Evolutionary conservation across 176 grass and related monocot species (phyloP).

Genomic region (Rhynchospora breviuscula): DNA sequence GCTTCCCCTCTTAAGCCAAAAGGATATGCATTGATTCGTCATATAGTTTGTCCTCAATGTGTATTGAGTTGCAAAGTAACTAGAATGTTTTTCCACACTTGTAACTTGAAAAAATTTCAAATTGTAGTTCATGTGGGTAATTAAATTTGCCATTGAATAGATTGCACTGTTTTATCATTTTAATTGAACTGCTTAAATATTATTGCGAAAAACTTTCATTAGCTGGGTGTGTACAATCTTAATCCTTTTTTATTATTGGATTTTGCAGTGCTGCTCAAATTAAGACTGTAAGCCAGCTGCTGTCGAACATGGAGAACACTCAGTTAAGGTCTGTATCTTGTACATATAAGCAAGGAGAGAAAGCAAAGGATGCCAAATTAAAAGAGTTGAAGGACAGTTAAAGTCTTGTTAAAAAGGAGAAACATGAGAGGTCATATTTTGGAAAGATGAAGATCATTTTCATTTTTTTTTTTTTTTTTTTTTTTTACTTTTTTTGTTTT

Average conservation of each 20-base stretch:
- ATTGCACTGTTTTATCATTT: background rate
- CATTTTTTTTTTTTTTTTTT: background rate
- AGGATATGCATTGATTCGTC: background rate
- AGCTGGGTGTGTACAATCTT: background rate
- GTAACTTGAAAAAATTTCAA: no score
- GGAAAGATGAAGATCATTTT: background rate
- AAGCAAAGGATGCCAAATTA: slow-evolving; percentile 23
- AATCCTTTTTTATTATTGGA: background rate
- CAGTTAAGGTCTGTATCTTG: slow-evolving; percentile 44
- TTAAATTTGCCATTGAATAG: background rate
- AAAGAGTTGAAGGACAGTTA: slow-evolving; percentile 10
- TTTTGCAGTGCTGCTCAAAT: slow-evolving; percentile 57
- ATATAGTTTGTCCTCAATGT: background rate
- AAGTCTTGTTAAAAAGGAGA: background rate
- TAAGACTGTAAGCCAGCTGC: slow-evolving; percentile 62
- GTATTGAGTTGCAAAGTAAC: background rate
- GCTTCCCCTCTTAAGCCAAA: background rate
- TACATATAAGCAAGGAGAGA: slow-evolving; percentile 3
- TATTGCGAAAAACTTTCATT: background rate
- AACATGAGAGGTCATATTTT: background rate
- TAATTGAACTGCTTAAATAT: background rate
- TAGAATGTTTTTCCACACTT: no score
- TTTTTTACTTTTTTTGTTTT: no score
- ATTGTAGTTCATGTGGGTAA: background rate
- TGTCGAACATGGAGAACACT: slow-evolving; percentile 74